These are phyloP conservation scores for Drechslerella stenobrocha DNA, from an alignment of 2,329 filamentous ascomycete species.

Conservation along the genomic window DNA sequence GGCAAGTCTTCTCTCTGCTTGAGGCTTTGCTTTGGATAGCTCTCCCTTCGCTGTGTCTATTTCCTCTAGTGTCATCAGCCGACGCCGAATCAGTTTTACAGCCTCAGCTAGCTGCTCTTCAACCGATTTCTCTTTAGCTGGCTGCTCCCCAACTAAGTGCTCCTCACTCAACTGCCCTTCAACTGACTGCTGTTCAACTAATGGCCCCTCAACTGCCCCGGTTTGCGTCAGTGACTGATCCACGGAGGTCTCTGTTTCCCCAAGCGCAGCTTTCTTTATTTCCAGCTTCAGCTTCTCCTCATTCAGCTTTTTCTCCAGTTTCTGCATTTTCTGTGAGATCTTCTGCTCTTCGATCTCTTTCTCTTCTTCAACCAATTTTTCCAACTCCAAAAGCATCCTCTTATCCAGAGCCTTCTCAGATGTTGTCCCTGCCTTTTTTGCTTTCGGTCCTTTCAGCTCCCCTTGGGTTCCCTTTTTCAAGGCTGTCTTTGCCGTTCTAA, in stretches of 20 bases:
- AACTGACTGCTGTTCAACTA: too few relatives aligned
- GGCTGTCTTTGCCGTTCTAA: background rate
- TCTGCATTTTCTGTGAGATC: background rate
- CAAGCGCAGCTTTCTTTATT: too few relatives aligned
- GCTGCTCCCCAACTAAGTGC: too few relatives aligned
- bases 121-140: background rate
- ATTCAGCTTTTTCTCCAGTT: background rate
- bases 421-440: background rate
- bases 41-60: background rate
- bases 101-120: background rate
- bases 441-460: background rate
- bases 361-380: background rate
- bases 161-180: too few relatives aligned
- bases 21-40: background rate
- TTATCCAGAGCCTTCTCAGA: background rate
- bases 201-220: too few relatives aligned
- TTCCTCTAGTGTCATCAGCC: background rate
- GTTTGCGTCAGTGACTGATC: too few relatives aligned
- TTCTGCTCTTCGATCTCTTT: background rate
- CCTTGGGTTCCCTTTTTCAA: background rate
- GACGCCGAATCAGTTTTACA: background rate
- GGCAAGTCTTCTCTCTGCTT: background rate
- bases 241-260: too few relatives aligned
- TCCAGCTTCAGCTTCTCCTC: background rate
- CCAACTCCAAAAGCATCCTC: too few relatives aligned